Evolutionary conservation across 352 stramenopile species (phyloP).

Genomic region (Pythium apleroticum): DNA sequence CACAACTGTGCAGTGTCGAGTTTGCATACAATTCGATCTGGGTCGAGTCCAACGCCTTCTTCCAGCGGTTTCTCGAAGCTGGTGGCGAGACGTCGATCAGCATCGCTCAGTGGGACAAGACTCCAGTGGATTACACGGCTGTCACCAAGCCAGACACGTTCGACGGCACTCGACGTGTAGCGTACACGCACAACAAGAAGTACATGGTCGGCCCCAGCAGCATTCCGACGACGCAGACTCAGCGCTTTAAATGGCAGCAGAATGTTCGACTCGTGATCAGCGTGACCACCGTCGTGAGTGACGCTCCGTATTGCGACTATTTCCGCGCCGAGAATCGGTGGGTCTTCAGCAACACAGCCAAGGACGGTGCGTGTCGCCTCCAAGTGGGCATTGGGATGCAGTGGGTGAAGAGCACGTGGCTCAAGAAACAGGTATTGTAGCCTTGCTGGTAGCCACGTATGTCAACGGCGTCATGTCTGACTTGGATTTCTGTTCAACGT

Average conservation of each 20-base stretch:
- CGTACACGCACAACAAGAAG: constrained; percentile 86
- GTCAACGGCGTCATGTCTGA: neutral
- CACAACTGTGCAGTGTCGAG: constrained; percentile 42
- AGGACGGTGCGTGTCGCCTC: constrained; percentile 36
- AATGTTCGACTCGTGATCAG: constrained; percentile 60
- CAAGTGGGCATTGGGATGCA: constrained; percentile 74
- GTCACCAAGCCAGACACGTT: constrained; percentile 62
- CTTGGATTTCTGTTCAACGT: neutral
- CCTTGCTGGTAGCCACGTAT: neutral
- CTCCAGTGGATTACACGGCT: constrained; percentile 48
- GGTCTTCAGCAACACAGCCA: constrained; percentile 69
- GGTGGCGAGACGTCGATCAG: constrained; percentile 60
- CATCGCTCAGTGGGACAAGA: constrained; percentile 51
- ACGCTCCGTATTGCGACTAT: constrained; percentile 86
- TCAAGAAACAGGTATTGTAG: constrained; percentile 78
- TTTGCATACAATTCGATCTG: constrained; percentile 61
- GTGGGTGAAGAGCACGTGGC: constrained; percentile 83
- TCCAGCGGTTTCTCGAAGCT: constrained; percentile 41
- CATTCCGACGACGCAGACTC: constrained; percentile 73
- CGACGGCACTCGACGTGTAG: constrained; percentile 50
- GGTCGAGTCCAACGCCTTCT: constrained; percentile 58
- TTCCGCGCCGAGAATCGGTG: constrained; percentile 86
- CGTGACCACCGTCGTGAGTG: constrained; percentile 67
- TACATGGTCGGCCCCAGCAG: constrained; percentile 82
- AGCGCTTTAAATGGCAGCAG: constrained; percentile 59